Evolutionary conservation across 495 filamentous ascomycete genomes (phyloP).

Genomic region (Neurospora sp.): DNA sequence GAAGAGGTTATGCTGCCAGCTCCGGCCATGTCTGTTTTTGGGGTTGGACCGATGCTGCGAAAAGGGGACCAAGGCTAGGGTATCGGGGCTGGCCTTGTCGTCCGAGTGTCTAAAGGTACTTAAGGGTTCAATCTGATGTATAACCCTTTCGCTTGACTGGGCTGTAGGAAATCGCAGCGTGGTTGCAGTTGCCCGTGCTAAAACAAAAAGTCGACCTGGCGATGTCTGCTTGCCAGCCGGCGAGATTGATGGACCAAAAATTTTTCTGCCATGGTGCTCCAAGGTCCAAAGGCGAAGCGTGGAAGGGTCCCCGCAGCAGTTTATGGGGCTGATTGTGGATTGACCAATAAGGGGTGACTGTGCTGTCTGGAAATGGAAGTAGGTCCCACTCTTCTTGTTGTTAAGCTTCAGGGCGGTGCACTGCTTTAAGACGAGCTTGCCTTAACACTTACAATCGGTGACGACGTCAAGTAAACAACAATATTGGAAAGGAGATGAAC

Average conservation of each 20-base stretch:
- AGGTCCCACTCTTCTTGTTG: neutral
- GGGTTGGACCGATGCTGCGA: neutral
- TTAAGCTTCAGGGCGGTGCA: neutral
- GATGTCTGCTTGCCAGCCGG: neutral
- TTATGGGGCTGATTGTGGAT: neutral
- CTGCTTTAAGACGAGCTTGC: neutral
- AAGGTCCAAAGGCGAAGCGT: neutral
- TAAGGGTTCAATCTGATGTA: neutral
- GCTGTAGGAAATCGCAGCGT: neutral
- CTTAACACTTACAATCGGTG: neutral
- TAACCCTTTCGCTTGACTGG: neutral
- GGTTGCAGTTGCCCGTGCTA: neutral
- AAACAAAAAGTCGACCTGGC: neutral
- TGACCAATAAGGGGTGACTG: neutral
- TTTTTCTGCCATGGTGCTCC: neutral
- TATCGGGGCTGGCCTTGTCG: neutral
- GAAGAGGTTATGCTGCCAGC: slow-evolving; percentile 40
- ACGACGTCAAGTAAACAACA: neutral
- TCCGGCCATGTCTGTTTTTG: slow-evolving; percentile 31
- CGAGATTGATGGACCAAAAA: neutral
- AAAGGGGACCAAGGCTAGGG: neutral
- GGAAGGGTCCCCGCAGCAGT: neutral
- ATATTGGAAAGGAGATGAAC: neutral
- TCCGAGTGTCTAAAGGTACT: neutral
- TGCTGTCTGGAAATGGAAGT: neutral